Conservation (phyloP, 2,329 filamentous ascomycete species). For the Colletotrichum destructivum region DNA sequence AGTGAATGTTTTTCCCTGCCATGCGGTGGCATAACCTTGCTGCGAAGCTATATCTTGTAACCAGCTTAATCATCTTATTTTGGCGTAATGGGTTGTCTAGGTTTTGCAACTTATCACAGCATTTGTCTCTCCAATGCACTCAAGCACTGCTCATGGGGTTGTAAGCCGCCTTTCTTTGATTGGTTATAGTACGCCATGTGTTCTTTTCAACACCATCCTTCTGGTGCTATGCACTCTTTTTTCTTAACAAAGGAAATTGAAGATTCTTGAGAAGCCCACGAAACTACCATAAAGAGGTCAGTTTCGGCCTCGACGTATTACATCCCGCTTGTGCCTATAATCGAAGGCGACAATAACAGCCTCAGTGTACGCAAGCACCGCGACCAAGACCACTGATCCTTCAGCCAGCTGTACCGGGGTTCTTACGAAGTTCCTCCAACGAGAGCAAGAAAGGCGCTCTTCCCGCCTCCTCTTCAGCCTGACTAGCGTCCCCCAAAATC, state of each 20-base stretch:
- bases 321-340: not conserved
- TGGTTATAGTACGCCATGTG: not conserved
- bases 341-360: constrained; percentile 32
- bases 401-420: not conserved
- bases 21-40: too few relatives aligned
- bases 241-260: too few relatives aligned
- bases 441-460: not conserved
- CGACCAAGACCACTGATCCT: constrained; percentile 49
- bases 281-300: not conserved
- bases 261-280: not conserved
- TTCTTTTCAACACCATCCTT: not conserved
- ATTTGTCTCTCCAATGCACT: not conserved
- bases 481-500: not conserved
- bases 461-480: not conserved
- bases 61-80: not conserved
- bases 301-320: not conserved
- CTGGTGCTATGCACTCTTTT: too few relatives aligned
- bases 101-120: too few relatives aligned
- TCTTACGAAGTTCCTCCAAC: constrained; percentile 35
- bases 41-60: too few relatives aligned
- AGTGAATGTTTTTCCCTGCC: not conserved
- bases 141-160: not conserved
- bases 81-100: not conserved
- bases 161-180: not conserved
- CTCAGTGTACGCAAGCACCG: constrained; percentile 28